Evolutionary conservation across 495 filamentous ascomycete genomes (phyloP).

Genomic region (Clavariopsis aquatica): DNA sequence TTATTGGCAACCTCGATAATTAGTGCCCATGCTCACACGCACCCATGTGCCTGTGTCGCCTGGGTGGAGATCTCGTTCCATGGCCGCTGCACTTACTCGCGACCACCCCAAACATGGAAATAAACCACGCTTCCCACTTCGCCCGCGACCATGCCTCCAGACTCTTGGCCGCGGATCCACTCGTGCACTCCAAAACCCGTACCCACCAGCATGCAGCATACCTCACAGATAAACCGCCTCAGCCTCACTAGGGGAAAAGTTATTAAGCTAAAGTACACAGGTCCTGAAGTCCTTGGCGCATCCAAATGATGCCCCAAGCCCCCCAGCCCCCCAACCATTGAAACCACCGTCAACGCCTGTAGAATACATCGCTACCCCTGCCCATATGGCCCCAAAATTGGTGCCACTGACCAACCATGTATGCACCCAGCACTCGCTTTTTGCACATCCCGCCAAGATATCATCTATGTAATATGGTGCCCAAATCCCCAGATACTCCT

Average conservation of each 20-base stretch:
- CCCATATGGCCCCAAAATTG: conserved; percentile 1
- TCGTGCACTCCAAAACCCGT: not conserved
- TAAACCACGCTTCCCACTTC: not conserved
- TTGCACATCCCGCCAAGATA: conserved; percentile 9
- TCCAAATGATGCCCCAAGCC: conserved; percentile 4
- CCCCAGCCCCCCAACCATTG: conserved; percentile 14
- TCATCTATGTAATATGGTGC: conserved; percentile 6
- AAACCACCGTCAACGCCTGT: conserved; percentile 18
- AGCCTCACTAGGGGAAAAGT: not conserved
- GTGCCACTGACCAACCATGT: conserved; percentile 5
- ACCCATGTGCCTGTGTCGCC: not conserved
- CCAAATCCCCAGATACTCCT: not conserved
- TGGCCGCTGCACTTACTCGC: not conserved
- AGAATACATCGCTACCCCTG: conserved; percentile 1
- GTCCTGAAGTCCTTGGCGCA: conserved; percentile 15
- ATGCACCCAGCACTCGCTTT: conserved; percentile 4
- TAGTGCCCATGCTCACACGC: no score
- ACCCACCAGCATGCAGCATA: not conserved
- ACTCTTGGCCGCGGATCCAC: not conserved
- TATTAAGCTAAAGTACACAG: conserved; percentile 11
- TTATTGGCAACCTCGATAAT: not conserved
- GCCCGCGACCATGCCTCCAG: not conserved
- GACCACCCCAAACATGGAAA: not conserved
- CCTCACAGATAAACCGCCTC: not conserved
- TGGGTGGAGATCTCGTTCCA: not conserved